Evolutionary conservation across 163 green algal species (phyloP), one percentile per base, ranked within the genome.

Genomic region (Chlamydomonas reinhardtii): DNA sequence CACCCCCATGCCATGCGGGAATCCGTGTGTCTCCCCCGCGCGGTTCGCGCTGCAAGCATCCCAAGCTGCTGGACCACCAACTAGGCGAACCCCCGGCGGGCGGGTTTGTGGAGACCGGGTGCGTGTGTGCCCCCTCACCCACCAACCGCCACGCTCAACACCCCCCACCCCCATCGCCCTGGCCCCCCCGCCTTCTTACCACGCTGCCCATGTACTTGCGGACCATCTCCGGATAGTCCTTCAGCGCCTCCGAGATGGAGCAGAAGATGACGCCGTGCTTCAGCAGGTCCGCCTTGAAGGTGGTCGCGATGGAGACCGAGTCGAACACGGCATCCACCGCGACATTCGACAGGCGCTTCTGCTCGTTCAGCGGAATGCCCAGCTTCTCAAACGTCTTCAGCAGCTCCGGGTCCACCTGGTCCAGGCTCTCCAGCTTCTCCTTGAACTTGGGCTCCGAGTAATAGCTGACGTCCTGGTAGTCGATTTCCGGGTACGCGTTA

Each of bases 271-370:
- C 97, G 62, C 98, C 98, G 15, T 93, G 91, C 91, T 99, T 98
- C 14, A 78, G 88, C 78, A 99, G 92, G 88, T 99, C 98, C 84
- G 97, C 95, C 83, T 74, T 83, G 90, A 99, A 99, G 24, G 98
- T 99, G 27, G 98, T 99, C 29, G 97, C 97, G 76, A 99, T 99
- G 73, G 97, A 99, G 11, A 99, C 97, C 3, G 92, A 97, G 91
- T 99, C 98, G 89, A 99, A 99, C 43, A 99, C 98, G 29, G 96
- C 95, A 84, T 99, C 98, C 9, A 99, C 96, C 1, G 98, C 98
- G 22, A 98, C 96, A 90, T 99, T 99, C 39, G 95, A 88, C 77
- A 99, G 92, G 12, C 97, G 93, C 94, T 99, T 99, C 94, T 99
- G 98, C 93, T 99, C 98, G 20, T 93, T 94, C 52, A 99, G 91